Conservation (phyloP, 2,329 filamentous ascomycete genomes). For the Thielaviopsis euricoi region DNA sequence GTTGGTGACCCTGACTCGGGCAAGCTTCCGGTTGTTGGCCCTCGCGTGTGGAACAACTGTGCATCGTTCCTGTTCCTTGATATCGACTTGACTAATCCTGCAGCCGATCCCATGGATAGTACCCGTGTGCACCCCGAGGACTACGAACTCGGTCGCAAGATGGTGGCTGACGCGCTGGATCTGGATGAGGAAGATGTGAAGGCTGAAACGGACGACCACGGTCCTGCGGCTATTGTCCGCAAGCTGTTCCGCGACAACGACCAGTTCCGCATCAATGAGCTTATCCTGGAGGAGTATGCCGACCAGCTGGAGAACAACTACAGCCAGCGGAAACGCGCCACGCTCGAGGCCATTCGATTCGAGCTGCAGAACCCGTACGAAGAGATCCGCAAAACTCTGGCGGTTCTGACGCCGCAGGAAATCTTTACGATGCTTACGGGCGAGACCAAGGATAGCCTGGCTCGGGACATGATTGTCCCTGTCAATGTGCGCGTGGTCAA, state of each 20-base stretch:
- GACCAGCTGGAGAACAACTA: conserved; percentile 88
- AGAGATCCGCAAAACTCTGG: conserved; percentile 72
- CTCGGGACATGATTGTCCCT: conserved; percentile 82
- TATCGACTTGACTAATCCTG: conserved; percentile 65
- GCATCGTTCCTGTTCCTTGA: conserved; percentile 87
- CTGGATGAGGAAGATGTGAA: conserved; percentile 97
- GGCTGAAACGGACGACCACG: conserved; percentile 79
- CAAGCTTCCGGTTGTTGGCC: conserved; percentile 64
- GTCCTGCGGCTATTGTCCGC: conserved; percentile 75
- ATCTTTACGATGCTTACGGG: conserved; percentile 95
- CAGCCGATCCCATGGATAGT: conserved; percentile 86
- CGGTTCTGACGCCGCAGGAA: conserved; percentile 52
- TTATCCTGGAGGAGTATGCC: conserved; percentile 92
- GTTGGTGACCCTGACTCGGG: conserved; percentile 73
- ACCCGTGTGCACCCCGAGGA: conserved; percentile 97
- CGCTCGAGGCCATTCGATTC: conserved; percentile 86
- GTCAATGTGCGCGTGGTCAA: conserved; percentile 78
- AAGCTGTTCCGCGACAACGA: conserved; percentile 91
- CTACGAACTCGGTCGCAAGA: conserved; percentile 94
- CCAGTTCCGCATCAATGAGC: conserved; percentile 87
- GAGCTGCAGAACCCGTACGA: conserved; percentile 89
- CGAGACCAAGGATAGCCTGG: conserved; percentile 69
- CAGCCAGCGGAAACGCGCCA: conserved; percentile 86
- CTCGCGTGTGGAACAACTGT: conserved; percentile 90
- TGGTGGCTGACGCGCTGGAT: conserved; percentile 92